Conservation (phyloP, 345 rosid species). For the Trapa incisa region DNA sequence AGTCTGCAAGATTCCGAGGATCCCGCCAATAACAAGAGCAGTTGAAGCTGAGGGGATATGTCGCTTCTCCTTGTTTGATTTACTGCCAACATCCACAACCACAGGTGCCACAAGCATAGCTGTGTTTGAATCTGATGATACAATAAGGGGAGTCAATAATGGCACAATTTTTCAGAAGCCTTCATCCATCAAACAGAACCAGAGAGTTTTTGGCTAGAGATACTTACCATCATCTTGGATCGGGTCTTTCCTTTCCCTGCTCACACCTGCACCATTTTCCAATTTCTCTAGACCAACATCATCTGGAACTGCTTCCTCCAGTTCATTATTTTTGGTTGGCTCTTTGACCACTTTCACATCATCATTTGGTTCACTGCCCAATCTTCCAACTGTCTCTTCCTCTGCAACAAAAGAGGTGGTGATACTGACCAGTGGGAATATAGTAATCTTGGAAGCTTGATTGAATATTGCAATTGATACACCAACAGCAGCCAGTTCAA, state of each 20-base stretch:
- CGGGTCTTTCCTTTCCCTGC: constrained; percentile 3
- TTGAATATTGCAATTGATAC: constrained; percentile 91
- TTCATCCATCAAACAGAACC: too few relatives aligned
- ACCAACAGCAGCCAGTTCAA: constrained; percentile 92
- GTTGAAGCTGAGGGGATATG: constrained; percentile 82
- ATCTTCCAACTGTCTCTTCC: constrained; percentile 60
- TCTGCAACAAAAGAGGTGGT: constrained; percentile 97
- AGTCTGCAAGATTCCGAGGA: constrained; percentile 72
- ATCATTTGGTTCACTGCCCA: constrained; percentile 20
- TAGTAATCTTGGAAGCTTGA: constrained; percentile 82
- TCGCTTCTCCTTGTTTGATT: constrained; percentile 21
- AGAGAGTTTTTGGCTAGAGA: not conserved
- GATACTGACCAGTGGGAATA: constrained; percentile 78
- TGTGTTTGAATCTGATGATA: constrained; percentile 8
- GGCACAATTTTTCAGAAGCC: not conserved
- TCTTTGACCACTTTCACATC: constrained; percentile 12
- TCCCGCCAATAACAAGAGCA: constrained; percentile 58
- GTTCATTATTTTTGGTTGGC: constrained; percentile 10
- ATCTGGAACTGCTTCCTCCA: constrained; percentile 12
- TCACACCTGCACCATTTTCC: constrained; percentile 18
- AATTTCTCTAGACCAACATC: constrained; percentile 18
- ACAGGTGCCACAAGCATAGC: constrained; percentile 13
- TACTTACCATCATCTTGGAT: constrained; percentile 15
- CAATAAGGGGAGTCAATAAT: not conserved
- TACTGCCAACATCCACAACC: not conserved